Evolutionary conservation across 257 asterid species (phyloP).

Genomic region (Cruciata laevipes): DNA sequence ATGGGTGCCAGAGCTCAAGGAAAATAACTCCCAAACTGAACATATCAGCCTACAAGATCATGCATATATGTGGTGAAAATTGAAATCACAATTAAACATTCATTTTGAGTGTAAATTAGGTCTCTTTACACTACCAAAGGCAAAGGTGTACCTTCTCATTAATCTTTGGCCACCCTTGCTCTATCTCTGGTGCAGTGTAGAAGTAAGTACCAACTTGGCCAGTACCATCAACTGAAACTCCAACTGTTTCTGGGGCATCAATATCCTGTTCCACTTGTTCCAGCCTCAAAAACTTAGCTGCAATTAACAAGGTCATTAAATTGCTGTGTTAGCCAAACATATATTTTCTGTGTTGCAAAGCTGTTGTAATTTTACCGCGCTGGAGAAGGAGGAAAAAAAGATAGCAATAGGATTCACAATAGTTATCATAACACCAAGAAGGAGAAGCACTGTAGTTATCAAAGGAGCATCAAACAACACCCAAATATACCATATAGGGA

Average conservation of each 20-base stretch:
- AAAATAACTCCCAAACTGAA: conserved; percentile 88
- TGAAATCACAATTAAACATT: conserved; percentile 13
- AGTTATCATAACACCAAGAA: not conserved
- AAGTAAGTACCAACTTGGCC: conserved; percentile 96
- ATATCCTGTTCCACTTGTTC: conserved; percentile 92
- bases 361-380: not conserved
- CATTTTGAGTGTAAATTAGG: conserved; percentile 9
- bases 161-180: conserved; percentile 97
- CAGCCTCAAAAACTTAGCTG: conserved; percentile 91
- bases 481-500: not conserved
- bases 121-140: conserved; percentile 9
- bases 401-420: not conserved
- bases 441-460: too few species aligned
- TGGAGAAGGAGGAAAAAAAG: not conserved
- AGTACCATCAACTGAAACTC: conserved; percentile 82
- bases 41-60: conserved; percentile 72
- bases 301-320: conserved; percentile 18
- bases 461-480: not conserved
- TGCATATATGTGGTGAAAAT: conserved; percentile 22
- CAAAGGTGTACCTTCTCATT: conserved; percentile 66
- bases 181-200: conserved; percentile 97
- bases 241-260: conserved; percentile 62
- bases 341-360: not conserved
- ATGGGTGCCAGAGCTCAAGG: conserved; percentile 97
- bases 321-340: not conserved